These are phyloP conservation scores for Globisporangium parvum DNA, from an alignment of 352 stramenopile species.

Conservation along the genomic window DNA sequence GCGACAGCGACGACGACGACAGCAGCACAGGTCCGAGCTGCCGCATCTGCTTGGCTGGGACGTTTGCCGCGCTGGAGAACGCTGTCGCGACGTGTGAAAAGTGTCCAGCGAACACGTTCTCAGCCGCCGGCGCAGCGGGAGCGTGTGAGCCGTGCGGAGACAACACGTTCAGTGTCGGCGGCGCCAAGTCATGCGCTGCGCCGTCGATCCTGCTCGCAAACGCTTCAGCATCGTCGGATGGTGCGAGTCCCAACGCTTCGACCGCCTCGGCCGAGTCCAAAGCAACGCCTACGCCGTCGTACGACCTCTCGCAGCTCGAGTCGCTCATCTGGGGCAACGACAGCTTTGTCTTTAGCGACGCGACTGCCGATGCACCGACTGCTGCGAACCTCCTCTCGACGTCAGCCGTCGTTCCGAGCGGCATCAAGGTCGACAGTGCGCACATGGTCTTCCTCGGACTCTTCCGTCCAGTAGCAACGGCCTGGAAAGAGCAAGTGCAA, in stretches of 20 bases:
- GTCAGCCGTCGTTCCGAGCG: constrained; percentile 32
- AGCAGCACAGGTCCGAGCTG: constrained; percentile 30
- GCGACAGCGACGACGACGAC: constrained; percentile 9
- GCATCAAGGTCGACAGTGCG: constrained; percentile 41
- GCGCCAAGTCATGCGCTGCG: constrained; percentile 36
- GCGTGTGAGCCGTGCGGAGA: constrained; percentile 47
- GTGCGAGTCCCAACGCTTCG: constrained; percentile 4
- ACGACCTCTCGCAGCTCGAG: constrained; percentile 73
- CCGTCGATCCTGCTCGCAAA: constrained; percentile 39
- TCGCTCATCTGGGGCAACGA: constrained; percentile 63
- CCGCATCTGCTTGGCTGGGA: constrained; percentile 54
- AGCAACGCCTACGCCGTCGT: constrained; percentile 34
- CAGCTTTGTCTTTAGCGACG: constrained; percentile 42
- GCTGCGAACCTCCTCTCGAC: constrained; percentile 19
- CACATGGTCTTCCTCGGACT: constrained; percentile 50
- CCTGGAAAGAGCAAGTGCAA: constrained; percentile 41
- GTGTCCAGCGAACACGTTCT: constrained; percentile 62
- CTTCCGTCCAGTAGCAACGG: constrained; percentile 51
- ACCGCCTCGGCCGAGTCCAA: constrained; percentile 15
- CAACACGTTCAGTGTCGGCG: constrained; percentile 54
- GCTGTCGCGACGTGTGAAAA: constrained; percentile 39
- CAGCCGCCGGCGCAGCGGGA: constrained; percentile 31
- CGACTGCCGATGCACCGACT: constrained; percentile 18
- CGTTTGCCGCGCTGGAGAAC: constrained; percentile 25
- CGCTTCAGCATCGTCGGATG: constrained; percentile 13